Conservation (phyloP, 306 rosid genomes). For the Calophaca sinica region DNA sequence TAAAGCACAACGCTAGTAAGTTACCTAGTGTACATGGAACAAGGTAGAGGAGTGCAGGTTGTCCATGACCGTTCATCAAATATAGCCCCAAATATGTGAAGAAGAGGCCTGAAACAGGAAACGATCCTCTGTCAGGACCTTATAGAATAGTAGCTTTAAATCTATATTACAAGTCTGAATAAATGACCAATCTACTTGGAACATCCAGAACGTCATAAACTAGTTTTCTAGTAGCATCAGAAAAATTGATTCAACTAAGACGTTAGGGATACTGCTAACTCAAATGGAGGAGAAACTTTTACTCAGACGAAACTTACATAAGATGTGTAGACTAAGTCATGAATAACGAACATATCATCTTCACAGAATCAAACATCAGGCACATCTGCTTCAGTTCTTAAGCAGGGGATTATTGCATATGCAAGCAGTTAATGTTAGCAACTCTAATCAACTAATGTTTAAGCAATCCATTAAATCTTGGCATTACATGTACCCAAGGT, state of each 20-base stretch:
- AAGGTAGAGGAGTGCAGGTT: slow-evolving; percentile 97
- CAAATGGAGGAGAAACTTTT: no score
- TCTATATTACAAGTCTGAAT: not conserved
- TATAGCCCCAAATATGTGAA: slow-evolving; percentile 79
- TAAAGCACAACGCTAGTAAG: slow-evolving; percentile 28
- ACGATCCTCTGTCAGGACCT: slow-evolving; percentile 11
- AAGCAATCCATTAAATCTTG: no score
- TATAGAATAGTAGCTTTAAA: not conserved
- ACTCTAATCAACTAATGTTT: not conserved
- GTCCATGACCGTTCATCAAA: slow-evolving; percentile 91
- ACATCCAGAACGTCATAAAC: not conserved
- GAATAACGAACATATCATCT: not conserved
- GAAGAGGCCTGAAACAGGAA: slow-evolving; percentile 66
- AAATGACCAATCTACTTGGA: slow-evolving; percentile 30
- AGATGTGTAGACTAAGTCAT: not conserved
- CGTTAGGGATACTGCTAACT: no score
- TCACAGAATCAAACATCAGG: not conserved
- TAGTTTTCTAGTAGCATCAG: not conserved
- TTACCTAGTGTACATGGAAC: slow-evolving; percentile 98
- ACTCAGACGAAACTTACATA: no score
- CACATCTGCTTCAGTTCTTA: no score
- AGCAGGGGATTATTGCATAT: no score
- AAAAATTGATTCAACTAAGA: not conserved
- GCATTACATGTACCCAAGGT: no score
- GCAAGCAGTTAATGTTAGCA: not conserved